Evolutionary conservation across 257 asterid genomes (phyloP).

Genomic region (Prunella vulgaris): DNA sequence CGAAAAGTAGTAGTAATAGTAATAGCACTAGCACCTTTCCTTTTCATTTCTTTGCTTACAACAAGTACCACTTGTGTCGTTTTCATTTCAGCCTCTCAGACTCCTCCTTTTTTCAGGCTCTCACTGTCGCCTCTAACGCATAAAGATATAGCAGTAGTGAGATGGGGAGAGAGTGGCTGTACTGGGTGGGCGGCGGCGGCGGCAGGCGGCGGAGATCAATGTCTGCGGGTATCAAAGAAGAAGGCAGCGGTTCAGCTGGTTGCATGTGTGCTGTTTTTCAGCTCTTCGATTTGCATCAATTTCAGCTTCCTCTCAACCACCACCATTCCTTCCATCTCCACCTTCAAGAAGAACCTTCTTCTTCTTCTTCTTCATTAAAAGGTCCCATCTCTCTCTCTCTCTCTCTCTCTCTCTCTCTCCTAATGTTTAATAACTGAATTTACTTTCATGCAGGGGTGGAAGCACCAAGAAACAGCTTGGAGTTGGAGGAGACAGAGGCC

Average conservation of each 20-base stretch:
- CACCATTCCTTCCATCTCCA: conserved; percentile 24
- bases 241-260: conserved; percentile 39
- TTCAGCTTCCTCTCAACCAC: conserved; percentile 46
- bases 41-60: background rate
- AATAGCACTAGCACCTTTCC: background rate
- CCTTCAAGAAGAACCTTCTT: conserved; percentile 29
- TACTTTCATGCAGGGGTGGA: conserved; percentile 50
- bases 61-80: conserved; percentile 27
- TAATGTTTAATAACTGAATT: background rate
- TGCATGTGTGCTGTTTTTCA: conserved; percentile 87
- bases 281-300: conserved; percentile 59
- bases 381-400: conserved; percentile 33
- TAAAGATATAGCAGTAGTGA: background rate
- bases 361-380: conserved; percentile 27
- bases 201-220: conserved; percentile 30
- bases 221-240: background rate
- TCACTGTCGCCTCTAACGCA: background rate
- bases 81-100: conserved; percentile 23
- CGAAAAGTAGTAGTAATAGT: background rate
- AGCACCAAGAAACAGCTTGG: conserved; percentile 94
- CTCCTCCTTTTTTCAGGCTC: background rate
- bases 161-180: conserved; percentile 82
- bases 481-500: conserved; percentile 34
- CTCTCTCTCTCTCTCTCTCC: conserved; percentile 2
- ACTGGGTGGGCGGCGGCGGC: conserved; percentile 49